Base-by-base conservation (phyloP, 2,329 filamentous ascomycete species). In the Claviceps sp. region DNA sequence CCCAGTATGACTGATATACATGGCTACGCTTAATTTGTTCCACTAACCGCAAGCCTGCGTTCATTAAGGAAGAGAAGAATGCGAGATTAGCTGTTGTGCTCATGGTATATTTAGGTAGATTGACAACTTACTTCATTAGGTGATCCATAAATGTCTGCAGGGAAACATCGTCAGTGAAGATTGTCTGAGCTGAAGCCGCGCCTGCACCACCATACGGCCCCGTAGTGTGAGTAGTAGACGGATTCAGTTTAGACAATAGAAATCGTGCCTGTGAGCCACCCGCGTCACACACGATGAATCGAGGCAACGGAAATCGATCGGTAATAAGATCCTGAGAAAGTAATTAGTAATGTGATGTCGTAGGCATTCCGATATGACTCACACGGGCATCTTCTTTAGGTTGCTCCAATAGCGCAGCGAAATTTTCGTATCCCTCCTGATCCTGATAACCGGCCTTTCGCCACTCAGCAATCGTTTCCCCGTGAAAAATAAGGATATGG, bases 61-160 rank as follows among this genome's bases (percentile, higher is more conserved):
- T 44, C n/a, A 38, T 38, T n/a, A 20, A 5, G 13, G 50, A 37
- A 54, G 44, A 30, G 53, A 44, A 46, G 43, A 30, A 47, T 56
- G 52, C 59, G 59, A 56, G 47, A 55, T 53, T 46, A 47, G 22
- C 24, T 14, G 1, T n/a, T 13, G 3, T 18, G 13, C 24, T 5
- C 2, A 43, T 42, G 20, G 5, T n/a, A 50, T 41, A 7, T 8
- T 11, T 3, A 8, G 9, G 20, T 13, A 34, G 37, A 3, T 22
- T 26, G 1, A 4, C 16, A 34, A 8, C 84, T 71, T 76, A 90
- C 88, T 98, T 98, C 93, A 98, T 98, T 66, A 98, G 74, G 71
- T 97, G 90, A 63, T 98, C 93, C 93, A 98, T 98, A 66, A 98
- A 98, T 1, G 91, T 97, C 70, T 97, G 91, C 65, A 98, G 73